Evolutionary conservation across 2,329 filamentous ascomycete genomes (phyloP).

Genomic region (Colletotrichum zoysiae): DNA sequence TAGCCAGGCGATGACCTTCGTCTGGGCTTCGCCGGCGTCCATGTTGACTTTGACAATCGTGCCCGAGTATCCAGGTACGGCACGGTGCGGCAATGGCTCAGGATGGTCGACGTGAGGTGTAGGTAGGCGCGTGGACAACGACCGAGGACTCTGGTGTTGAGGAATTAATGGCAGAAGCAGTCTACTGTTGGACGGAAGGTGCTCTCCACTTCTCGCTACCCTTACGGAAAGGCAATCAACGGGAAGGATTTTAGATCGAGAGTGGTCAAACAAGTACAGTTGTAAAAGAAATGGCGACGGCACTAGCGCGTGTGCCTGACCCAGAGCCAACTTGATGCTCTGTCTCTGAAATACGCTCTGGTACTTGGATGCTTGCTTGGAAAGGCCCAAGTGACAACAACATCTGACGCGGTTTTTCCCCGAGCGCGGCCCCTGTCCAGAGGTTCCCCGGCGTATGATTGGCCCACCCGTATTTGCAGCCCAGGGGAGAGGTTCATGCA

Average conservation of each 20-base stretch:
- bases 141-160: constrained; percentile 1
- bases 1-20: constrained; percentile 64
- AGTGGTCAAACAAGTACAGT: neutral
- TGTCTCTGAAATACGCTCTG: constrained; percentile 12
- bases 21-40: constrained; percentile 74
- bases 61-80: neutral
- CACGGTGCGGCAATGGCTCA: neutral
- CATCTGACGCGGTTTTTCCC: constrained; percentile 23
- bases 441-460: constrained; percentile 12
- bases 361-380: constrained; percentile 9
- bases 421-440: constrained; percentile 25
- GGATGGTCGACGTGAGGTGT: constrained; percentile 2
- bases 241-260: neutral
- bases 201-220: constrained; percentile 1
- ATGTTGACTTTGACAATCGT: constrained; percentile 53
- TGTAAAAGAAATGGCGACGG: neutral
- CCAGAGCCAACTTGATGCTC: neutral
- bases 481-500: constrained; percentile 10
- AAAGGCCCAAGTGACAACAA: constrained; percentile 20
- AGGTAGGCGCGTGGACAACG: neutral
- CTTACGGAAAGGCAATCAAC: neutral
- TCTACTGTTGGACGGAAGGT: constrained; percentile 3
- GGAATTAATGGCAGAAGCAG: neutral
- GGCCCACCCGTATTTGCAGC: constrained; percentile 7
- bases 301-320: neutral